phyloP scores from a whole-genome alignment of 2,329 filamentous ascomycete species.

The Botrytis medusae region DNA sequence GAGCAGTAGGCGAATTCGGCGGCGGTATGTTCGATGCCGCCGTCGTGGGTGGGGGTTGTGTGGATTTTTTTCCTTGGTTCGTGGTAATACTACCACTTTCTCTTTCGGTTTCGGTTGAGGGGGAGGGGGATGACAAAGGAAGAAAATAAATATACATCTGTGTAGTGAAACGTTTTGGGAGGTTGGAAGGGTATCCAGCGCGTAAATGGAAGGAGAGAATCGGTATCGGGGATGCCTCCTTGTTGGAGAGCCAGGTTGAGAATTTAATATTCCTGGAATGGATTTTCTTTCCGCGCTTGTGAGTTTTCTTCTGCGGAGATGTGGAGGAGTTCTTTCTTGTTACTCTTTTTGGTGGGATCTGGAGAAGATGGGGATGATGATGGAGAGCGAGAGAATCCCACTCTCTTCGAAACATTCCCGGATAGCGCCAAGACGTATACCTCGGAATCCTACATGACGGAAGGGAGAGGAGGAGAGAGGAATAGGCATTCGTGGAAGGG shows the following conservation, averaged over 20 bases:
- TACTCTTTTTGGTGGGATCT: background rate
- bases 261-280: background rate
- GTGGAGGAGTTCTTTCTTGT: background rate
- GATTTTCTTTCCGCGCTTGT: conserved; percentile 38
- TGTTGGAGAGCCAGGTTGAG: background rate
- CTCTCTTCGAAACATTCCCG: conserved; percentile 95
- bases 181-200: conserved; percentile 76
- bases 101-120: background rate
- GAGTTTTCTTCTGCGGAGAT: conserved; percentile 48
- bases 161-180: conserved; percentile 80
- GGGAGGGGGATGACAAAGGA: conserved; percentile 48
- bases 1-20: conserved; percentile 72
- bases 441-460: conserved; percentile 69
- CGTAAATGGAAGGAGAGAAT: conserved; percentile 76
- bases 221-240: conserved; percentile 40
- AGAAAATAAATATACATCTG: conserved; percentile 97
- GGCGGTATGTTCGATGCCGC: conserved; percentile 64
- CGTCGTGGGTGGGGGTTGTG: conserved; percentile 49
- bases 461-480: conserved; percentile 48
- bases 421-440: conserved; percentile 82
- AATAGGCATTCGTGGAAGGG: conserved; percentile 67
- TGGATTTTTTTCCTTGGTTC: background rate
- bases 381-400: conserved; percentile 67
- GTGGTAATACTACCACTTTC: background rate
- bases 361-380: background rate